Base-by-base conservation (phyloP, 371 early-diverging fungal species). In the Apophysomyces elegans region DNA sequence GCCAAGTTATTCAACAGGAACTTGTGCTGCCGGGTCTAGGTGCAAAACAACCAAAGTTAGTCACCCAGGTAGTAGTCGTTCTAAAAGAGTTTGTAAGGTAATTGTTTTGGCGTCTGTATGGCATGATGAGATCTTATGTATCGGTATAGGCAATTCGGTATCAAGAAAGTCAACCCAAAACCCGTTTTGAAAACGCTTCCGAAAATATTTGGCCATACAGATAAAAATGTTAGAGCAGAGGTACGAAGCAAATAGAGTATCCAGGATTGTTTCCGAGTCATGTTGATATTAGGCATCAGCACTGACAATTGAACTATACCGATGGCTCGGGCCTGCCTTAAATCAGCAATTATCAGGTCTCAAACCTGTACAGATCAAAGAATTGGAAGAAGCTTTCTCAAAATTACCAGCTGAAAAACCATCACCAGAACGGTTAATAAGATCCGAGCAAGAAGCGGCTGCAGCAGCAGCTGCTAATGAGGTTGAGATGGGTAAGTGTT, bases 1-100 rank as follows among this genome's bases (percentile, higher is more conserved):
- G 32, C 43, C 43, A 18, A 54, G 35, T 59, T 66, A 44, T 43
- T 59, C 64, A 65, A 44, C 70, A 94, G 92, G 93, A 91, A 80
- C 81, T 88, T 16, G 80, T 96, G 32, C 58, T 96, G 21, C 86
- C 88, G 43, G 94, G 91, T 1, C 72, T 95, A 43, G 85, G 84
- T 12, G 91, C 93, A 67, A 99, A 97, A 71, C 91, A 90, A 60
- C 98, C 98, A 5, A 99, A 98, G 74, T 80, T 93, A 14, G 94
- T 95, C 2, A 88, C 92, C 0, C 92, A 93, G 13, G 81, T 87
- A 3, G 90, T 96, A 4, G 61, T 77, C 12, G 87, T 87, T 0
- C 71, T 95, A 7, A 86, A 81, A 46, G 96, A 94, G 59, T 83
- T 93, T 11, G 80, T 98, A 21, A 81, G 83, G 81, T 90, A 79